Conservation (phyloP, 805 yeast genomes). For the Pichia deserticola region DNA sequence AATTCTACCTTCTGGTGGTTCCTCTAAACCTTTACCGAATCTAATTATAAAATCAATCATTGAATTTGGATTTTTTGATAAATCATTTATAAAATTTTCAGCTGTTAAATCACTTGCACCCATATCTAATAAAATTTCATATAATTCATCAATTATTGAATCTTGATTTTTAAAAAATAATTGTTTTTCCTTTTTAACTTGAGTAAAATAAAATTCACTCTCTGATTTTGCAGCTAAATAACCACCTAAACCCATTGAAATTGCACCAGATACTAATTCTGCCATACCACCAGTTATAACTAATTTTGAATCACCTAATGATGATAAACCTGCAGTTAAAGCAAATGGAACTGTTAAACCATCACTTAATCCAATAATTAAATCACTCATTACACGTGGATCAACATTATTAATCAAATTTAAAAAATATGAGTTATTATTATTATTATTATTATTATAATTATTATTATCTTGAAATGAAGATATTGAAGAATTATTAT, state of each 20-base stretch:
- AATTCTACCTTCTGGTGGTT: conserved; percentile 90
- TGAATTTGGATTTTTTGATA: conserved; percentile 67
- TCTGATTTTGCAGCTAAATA: conserved; percentile 91
- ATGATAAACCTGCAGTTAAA: conserved; percentile 88
- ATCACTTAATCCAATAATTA: conserved; percentile 88
- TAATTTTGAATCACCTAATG: conserved; percentile 79
- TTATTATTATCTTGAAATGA: background rate
- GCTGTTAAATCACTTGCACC: conserved; percentile 69
- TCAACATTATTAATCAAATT: conserved; percentile 49
- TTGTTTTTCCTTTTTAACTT: conserved; percentile 64
- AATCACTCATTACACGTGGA: conserved; percentile 91
- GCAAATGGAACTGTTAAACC: conserved; percentile 99
- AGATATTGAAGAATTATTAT: background rate
- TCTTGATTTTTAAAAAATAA: conserved; percentile 60
- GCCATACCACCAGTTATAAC: conserved; percentile 98
- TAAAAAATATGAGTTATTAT: background rate
- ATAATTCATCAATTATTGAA: conserved; percentile 65
- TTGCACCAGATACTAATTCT: conserved; percentile 93
- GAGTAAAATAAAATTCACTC: conserved; percentile 62
- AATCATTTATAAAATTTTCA: conserved; percentile 63
- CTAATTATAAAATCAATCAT: conserved; percentile 83
- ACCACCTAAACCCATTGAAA: conserved; percentile 97
- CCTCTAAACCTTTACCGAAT: conserved; percentile 88
- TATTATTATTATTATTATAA: background rate
- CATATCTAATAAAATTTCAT: conserved; percentile 71